Base-by-base conservation (phyloP, 2,329 filamentous ascomycete genomes). In the Penicillium corylophilum region DNA sequence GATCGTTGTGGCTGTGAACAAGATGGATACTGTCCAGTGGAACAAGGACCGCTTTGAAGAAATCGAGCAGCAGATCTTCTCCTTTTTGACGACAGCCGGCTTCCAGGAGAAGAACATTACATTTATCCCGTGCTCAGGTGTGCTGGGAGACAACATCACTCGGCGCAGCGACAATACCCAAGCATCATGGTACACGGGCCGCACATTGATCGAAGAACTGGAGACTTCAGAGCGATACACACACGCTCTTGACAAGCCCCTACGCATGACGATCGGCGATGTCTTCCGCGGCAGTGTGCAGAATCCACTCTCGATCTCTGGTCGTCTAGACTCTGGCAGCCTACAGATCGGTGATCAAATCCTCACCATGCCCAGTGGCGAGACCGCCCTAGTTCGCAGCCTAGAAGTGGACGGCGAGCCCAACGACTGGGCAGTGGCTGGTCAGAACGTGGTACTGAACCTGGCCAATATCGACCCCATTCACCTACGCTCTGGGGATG, bases 1-100 rank as follows among this genome's bases (percentile, higher is more conserved):
- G 23, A 80, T 99, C 15, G 86, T 99, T 38, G 88, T 99, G 24
- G 92, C 90, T 1, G 84, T 99, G 55, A 99, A 99, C 75, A 99
- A 99, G 71, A 86, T 99, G 64, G 94, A 99, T 69, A 87, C 86
- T 15, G 85, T 93, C 6, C 76, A 79, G 5, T 99, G 95, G 95
- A 89, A 86, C 2, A 78, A 89, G 69, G 85, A 85, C 4, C 83
- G 90, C 2, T 99, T 95, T 62, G 82, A 90, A 22, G 88, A 95
- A 63, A 96, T 99, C 50, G 81, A 83, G 39, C 83, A 90, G 55
- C 90, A 96, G 64, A 85, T 96, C 57, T 84, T 83, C 0, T 86
- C 89, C 0, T 96, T 99, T 69, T 77, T 99, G 54, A 85, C 82
- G 0, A 84, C 86, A 1, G 89, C 92, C 0, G 90, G 90, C 1